These are phyloP conservation scores for Taxawa tesnikishii DNA, from an alignment of 2,329 filamentous ascomycete genomes.

Conservation along the genomic window DNA sequence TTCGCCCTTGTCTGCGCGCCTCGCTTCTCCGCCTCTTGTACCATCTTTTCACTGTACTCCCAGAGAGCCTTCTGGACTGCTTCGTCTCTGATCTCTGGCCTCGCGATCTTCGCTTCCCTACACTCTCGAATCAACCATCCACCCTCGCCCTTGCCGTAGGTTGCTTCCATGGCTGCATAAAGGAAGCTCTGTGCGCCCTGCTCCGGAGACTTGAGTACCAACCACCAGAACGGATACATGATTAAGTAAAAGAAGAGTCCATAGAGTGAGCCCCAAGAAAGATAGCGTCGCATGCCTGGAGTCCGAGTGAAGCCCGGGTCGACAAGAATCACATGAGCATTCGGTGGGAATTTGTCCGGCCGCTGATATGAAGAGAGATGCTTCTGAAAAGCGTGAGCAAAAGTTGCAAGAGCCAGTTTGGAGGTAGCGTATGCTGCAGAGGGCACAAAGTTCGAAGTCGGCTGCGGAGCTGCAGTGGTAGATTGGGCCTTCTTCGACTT, in stretches of 20 bases:
- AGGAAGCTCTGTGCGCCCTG: constrained; percentile 81
- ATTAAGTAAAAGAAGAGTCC: constrained; percentile 66
- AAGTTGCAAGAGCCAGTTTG: constrained; percentile 70
- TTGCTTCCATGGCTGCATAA: constrained; percentile 71
- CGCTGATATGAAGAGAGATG: constrained; percentile 75
- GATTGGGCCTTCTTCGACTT: constrained; percentile 22
- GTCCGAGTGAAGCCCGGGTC: constrained; percentile 80
- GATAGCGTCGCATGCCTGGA: constrained; percentile 75
- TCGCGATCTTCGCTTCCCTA: constrained; percentile 57
- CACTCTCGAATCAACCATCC: constrained; percentile 83
- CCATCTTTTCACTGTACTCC: constrained; percentile 75
- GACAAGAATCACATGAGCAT: constrained; percentile 70
- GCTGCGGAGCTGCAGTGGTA: constrained; percentile 5
- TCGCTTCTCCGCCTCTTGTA: constrained; percentile 71
- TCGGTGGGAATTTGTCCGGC: constrained; percentile 72
- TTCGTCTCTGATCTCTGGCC: constrained; percentile 67
- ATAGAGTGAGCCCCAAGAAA: constrained; percentile 72
- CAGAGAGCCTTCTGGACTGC: constrained; percentile 72
- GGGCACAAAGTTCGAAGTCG: constrained; percentile 26
- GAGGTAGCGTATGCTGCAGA: constrained; percentile 35
- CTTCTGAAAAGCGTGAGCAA: constrained; percentile 84
- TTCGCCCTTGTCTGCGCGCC: constrained; percentile 51
- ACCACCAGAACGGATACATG: constrained; percentile 72
- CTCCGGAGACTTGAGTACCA: constrained; percentile 72
- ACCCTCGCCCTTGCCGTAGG: constrained; percentile 51